These are phyloP conservation scores for Trichoderma arundinaceum DNA, from an alignment of 2,329 filamentous ascomycete genomes.

Conservation along the genomic window DNA sequence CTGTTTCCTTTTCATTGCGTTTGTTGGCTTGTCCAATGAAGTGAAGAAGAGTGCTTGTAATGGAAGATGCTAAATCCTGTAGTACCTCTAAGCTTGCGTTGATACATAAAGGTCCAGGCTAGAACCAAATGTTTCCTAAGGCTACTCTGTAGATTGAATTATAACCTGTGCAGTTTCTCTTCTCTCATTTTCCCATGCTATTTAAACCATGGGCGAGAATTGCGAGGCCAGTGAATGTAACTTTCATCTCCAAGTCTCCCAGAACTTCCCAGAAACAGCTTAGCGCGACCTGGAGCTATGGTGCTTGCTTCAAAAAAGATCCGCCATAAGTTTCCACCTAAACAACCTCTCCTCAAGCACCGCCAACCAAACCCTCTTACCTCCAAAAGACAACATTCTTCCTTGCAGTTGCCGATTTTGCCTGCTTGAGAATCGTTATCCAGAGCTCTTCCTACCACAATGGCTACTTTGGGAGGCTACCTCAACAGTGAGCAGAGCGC, in stretches of 20 bases:
- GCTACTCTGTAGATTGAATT: too few species aligned
- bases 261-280: constrained; percentile 27
- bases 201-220: too few species aligned
- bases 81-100: not conserved
- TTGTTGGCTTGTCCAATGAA: constrained; percentile 28
- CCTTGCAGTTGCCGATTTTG: not conserved
- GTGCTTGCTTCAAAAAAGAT: constrained; percentile 18
- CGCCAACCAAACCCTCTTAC: not conserved
- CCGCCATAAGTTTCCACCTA: constrained; percentile 1
- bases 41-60: constrained; percentile 27
- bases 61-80: not conserved
- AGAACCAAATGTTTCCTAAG: too few species aligned
- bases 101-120: not conserved
- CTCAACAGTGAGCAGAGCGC: constrained; percentile 50
- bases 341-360: not conserved
- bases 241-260: not conserved
- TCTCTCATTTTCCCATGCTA: too few species aligned
- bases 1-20: constrained; percentile 46
- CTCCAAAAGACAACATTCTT: not conserved
- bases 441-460: constrained; percentile 35
- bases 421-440: not conserved
- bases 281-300: constrained; percentile 29
- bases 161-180: too few species aligned
- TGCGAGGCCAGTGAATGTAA: not conserved
- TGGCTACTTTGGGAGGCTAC: constrained; percentile 54